Percentiles rank a stretch among this genome's conserved stretches.
phyloP scores from a whole-genome alignment of 257 asterid genomes.

The Haberlea rhodopensis region DNA sequence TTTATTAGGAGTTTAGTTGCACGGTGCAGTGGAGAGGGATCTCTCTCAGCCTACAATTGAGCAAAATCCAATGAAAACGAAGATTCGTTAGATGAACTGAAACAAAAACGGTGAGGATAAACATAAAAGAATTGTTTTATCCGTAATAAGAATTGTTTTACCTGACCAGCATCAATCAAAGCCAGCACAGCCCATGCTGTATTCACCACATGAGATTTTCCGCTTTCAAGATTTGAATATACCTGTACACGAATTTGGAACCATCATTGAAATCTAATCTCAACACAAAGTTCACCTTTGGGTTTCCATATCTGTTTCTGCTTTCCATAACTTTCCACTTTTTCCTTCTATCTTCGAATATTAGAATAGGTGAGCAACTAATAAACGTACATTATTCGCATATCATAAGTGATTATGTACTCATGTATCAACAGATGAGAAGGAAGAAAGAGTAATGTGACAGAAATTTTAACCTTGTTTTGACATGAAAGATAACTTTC shows the following conservation, averaged over 20 bases:
- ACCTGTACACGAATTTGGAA: conserved; percentile 45
- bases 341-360: not conserved
- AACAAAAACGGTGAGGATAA: conserved; percentile 3
- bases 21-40: conserved; percentile 73
- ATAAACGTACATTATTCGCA: not conserved
- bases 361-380: conserved; percentile 9
- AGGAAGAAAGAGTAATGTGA: not conserved
- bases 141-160: conserved; percentile 21
- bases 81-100: not conserved
- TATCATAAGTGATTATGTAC: not conserved
- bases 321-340: not conserved
- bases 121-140: not conserved
- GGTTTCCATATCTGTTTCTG: not conserved
- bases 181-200: conserved; percentile 90
- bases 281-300: not conserved
- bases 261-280: conserved; percentile 9
- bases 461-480: conserved; percentile 59
- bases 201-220: conserved; percentile 80
- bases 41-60: conserved; percentile 73
- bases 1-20: conserved; percentile 83
- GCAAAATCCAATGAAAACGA: conserved; percentile 9
- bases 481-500: conserved; percentile 96
- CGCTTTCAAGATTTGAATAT: conserved; percentile 78
- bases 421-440: too few relatives aligned
- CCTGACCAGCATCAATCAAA: conserved; percentile 95